Conservation (phyloP, 2,329 filamentous ascomycete species). For the Ceratocystis papillata region DNA sequence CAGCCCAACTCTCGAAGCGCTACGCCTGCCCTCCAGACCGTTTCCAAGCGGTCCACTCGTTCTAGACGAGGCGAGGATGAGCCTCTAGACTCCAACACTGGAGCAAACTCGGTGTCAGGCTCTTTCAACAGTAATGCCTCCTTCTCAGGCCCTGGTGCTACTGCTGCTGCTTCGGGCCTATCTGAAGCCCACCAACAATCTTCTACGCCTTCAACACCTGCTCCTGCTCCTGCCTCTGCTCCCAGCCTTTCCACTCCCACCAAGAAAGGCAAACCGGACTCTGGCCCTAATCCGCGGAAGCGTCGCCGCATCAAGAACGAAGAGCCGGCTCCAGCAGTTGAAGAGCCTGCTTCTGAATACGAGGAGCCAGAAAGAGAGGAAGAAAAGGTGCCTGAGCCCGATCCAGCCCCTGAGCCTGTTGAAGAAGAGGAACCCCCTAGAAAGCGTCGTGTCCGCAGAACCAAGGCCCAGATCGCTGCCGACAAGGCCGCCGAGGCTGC, state of each 20-base stretch:
- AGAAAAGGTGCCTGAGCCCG: conserved; percentile 27
- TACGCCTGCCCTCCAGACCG: conserved; percentile 36
- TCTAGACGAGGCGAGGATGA: conserved; percentile 31
- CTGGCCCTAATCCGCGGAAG: conserved; percentile 20
- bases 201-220: conserved; percentile 10
- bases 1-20: conserved; percentile 40
- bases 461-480: conserved; percentile 19
- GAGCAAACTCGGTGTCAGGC: conserved; percentile 28
- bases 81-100: conserved; percentile 29
- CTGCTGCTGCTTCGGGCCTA: neutral
- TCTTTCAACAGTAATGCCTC: conserved; percentile 32
- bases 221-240: neutral
- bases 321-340: neutral
- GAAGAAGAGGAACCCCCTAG: conserved; percentile 32
- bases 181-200: conserved; percentile 8
- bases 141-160: neutral
- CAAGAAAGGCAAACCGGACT: neutral
- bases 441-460: conserved; percentile 28
- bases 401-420: conserved; percentile 27
- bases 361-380: conserved; percentile 12
- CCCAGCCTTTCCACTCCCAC: conserved; percentile 9
- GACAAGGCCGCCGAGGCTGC: conserved; percentile 20
- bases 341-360: conserved; percentile 1
- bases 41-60: conserved; percentile 16
- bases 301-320: conserved; percentile 21